Evolutionary conservation across 164 flowering plant species (phyloP).

Genomic region (Tinospora cordifolia): DNA sequence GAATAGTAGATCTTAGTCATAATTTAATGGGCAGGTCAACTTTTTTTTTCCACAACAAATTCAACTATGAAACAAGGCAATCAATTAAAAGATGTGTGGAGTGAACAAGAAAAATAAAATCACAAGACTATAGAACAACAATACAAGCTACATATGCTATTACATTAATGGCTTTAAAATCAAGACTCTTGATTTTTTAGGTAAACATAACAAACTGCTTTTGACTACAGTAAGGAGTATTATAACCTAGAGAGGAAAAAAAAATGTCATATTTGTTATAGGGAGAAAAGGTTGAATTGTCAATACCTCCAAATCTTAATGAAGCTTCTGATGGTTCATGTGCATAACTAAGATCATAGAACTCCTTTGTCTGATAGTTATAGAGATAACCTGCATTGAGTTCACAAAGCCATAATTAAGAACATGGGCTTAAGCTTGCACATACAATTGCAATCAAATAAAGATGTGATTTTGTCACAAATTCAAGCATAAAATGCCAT

Average conservation of each 20-base stretch:
- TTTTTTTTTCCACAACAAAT: too few relatives aligned
- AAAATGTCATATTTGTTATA: not conserved
- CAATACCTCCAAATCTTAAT: conserved; percentile 71
- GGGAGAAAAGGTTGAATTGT: conserved; percentile 7
- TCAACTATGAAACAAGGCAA: too few relatives aligned
- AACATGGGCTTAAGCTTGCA: conserved; percentile 3
- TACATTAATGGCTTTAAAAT: not conserved
- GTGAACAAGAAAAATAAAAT: too few relatives aligned
- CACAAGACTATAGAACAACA: not conserved
- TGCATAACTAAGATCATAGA: conserved; percentile 77
- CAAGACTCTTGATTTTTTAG: not conserved
- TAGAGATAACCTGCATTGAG: conserved; percentile 71
- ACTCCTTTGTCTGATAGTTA: conserved; percentile 84
- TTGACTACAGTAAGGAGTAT: not conserved
- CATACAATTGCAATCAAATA: not conserved
- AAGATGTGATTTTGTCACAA: too few relatives aligned
- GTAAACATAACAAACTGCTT: not conserved
- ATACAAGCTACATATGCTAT: not conserved
- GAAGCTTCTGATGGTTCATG: conserved; percentile 68
- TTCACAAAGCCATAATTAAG: conserved; percentile 6
- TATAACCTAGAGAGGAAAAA: not conserved
- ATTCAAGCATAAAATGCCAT: too few relatives aligned
- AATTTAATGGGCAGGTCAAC: too few relatives aligned
- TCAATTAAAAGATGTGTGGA: too few relatives aligned
- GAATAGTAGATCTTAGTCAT: too few relatives aligned